A percentile compares a stretch with the other conserved stretches of the same genome.
Evolutionary conservation across 2,329 filamentous ascomycete species (phyloP).

Genomic region (Fusarium floridanum): DNA sequence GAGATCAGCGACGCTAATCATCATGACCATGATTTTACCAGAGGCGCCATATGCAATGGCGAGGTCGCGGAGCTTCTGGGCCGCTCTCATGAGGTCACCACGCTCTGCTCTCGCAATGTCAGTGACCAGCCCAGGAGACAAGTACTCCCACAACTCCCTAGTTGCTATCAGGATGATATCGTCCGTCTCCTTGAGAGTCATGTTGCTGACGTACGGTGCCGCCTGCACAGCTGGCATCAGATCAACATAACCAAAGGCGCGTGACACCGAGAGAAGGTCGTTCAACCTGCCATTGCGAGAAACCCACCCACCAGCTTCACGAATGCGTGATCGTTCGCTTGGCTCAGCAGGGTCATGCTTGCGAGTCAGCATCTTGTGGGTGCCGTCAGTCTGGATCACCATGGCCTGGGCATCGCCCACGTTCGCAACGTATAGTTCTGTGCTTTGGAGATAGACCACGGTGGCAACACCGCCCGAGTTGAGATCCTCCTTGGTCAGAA

Average conservation of each 20-base stretch:
- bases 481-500: conserved; percentile 89
- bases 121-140: conserved; percentile 89
- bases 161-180: conserved; percentile 95
- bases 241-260: conserved; percentile 94
- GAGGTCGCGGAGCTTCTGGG: conserved; percentile 93
- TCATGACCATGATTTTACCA: conserved; percentile 99
- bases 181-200: conserved; percentile 86
- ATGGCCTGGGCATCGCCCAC: conserved; percentile 97
- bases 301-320: conserved; percentile 95
- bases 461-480: conserved; percentile 93
- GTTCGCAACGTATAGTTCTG: conserved; percentile 93
- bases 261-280: conserved; percentile 89
- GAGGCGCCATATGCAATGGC: conserved; percentile 96
- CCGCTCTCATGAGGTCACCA: conserved; percentile 91
- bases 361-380: conserved; percentile 83
- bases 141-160: conserved; percentile 93
- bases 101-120: conserved; percentile 91
- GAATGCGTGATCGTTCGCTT: conserved; percentile 86
- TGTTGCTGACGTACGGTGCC: conserved; percentile 83
- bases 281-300: conserved; percentile 95
- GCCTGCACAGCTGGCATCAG: conserved; percentile 94
- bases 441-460: conserved; percentile 88
- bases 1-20: conserved; percentile 91
- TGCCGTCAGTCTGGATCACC: conserved; percentile 89
- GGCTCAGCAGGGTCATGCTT: conserved; percentile 95